Conservation (phyloP, 441 rosid genomes). For the Geranium incanum region DNA sequence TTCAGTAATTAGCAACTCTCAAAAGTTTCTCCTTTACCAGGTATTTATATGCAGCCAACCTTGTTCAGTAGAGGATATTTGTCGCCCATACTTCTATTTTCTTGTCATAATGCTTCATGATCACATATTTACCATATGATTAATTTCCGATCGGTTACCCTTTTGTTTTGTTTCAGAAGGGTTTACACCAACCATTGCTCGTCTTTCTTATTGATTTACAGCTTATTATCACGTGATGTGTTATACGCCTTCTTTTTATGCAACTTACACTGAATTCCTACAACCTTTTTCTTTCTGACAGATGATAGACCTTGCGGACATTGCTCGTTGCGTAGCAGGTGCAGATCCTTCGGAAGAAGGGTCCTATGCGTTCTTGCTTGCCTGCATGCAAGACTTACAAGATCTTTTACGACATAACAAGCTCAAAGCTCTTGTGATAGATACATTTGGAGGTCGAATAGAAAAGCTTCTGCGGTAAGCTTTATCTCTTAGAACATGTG, state of each 20-base stretch:
- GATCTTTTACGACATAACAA: constrained; percentile 58
- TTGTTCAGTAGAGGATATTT: neutral
- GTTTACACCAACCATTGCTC: neutral
- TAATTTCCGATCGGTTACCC: neutral
- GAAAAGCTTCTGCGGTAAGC: constrained; percentile 64
- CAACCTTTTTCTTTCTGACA: constrained; percentile 24
- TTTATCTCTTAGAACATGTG: constrained; percentile 7
- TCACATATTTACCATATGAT: neutral
- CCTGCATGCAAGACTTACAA: constrained; percentile 76
- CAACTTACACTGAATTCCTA: neutral
- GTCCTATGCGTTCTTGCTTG: constrained; percentile 53
- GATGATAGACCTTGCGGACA: constrained; percentile 85
- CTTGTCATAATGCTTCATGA: neutral
- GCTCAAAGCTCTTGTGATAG: constrained; percentile 73
- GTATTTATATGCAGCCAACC: neutral
- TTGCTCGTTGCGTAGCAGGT: constrained; percentile 70
- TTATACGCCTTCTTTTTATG: constrained; percentile 1
- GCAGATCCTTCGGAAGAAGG: constrained; percentile 56
- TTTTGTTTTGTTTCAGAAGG: neutral
- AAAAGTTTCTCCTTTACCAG: neutral
- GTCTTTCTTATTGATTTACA: constrained; percentile 14
- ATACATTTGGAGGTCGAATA: constrained; percentile 73
- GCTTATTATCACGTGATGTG: neutral
- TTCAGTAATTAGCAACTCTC: neutral
- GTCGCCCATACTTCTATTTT: neutral